These are phyloP conservation scores for Fusarium piperis DNA, from an alignment of 2,329 filamentous ascomycete species.

Conservation along the genomic window DNA sequence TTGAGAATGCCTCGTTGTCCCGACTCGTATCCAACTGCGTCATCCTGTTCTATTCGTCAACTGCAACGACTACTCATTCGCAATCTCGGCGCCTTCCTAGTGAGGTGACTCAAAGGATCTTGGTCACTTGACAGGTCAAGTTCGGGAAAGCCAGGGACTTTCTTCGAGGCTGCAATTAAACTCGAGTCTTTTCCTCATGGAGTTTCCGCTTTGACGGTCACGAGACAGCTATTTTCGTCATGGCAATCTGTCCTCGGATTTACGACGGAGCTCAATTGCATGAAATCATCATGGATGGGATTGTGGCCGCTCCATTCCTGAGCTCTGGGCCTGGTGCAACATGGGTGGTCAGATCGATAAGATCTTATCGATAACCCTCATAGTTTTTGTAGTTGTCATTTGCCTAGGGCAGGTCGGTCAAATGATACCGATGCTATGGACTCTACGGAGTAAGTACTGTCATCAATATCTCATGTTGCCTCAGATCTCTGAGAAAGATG, in stretches of 20 bases:
- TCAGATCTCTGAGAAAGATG: background rate
- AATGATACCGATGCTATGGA: no score
- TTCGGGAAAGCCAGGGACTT: slow-evolving; percentile 2
- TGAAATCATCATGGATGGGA: background rate
- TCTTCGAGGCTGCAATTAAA: slow-evolving; percentile 2
- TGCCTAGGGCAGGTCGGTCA: background rate
- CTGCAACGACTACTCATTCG: slow-evolving; percentile 16
- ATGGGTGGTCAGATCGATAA: slow-evolving; percentile 17
- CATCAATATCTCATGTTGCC: background rate
- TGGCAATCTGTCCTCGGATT: slow-evolving; percentile 5
- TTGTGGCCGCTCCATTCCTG: background rate
- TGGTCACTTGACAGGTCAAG: slow-evolving; percentile 26
- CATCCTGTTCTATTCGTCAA: slow-evolving; percentile 13
- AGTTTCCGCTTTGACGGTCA: background rate
- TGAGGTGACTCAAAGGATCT: slow-evolving; percentile 9
- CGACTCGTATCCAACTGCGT: slow-evolving; percentile 10
- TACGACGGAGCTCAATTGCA: slow-evolving; percentile 3
- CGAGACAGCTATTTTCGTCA: background rate
- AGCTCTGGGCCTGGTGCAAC: background rate
- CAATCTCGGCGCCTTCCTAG: slow-evolving; percentile 17
- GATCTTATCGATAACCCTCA: background rate
- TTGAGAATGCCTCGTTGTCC: slow-evolving; percentile 21
- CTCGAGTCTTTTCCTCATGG: background rate
- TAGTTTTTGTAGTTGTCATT: background rate
- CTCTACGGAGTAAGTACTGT: background rate